A percentile compares a stretch with the other conserved stretches of the same genome.
Evolutionary conservation across 345 rosid genomes (phyloP).

Genomic region (Pistacia vera): DNA sequence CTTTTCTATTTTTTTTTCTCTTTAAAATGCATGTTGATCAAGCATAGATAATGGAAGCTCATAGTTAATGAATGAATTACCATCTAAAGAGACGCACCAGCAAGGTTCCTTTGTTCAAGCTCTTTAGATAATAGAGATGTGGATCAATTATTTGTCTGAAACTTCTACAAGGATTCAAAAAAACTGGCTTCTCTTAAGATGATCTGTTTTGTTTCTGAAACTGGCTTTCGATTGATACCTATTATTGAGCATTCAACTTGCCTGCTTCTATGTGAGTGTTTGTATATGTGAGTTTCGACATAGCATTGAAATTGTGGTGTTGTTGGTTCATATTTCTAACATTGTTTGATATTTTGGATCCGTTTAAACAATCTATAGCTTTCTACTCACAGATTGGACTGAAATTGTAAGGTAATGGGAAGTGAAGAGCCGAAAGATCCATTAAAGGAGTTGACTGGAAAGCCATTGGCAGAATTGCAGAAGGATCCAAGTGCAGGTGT

Average conservation of each 20-base stretch:
- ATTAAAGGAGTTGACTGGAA: conserved; percentile 92
- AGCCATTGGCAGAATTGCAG: conserved; percentile 65
- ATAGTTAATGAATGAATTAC: no score
- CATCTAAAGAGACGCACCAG: no score
- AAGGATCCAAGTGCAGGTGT: conserved; percentile 56
- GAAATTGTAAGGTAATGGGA: conserved; percentile 41
- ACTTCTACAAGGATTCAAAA: no score
- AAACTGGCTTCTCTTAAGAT: no score
- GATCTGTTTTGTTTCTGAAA: no score
- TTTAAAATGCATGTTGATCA: no score
- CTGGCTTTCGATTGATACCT: background rate
- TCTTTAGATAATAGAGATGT: no score
- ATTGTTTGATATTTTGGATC: background rate
- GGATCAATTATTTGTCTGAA: no score
- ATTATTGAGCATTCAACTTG: background rate
- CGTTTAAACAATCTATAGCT: background rate
- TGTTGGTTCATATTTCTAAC: background rate
- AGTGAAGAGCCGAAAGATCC: conserved; percentile 72
- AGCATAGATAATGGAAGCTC: no score
- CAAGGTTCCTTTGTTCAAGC: no score
- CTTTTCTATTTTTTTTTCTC: no score
- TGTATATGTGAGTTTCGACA: no score
- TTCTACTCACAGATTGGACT: conserved; percentile 10
- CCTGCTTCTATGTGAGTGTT: background rate
- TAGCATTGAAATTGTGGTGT: background rate